A percentile compares a stretch with the other conserved stretches of the same genome.
phyloP scores from a whole-genome alignment of 2,329 filamentous ascomycete species.

The Verticillium longisporum region DNA sequence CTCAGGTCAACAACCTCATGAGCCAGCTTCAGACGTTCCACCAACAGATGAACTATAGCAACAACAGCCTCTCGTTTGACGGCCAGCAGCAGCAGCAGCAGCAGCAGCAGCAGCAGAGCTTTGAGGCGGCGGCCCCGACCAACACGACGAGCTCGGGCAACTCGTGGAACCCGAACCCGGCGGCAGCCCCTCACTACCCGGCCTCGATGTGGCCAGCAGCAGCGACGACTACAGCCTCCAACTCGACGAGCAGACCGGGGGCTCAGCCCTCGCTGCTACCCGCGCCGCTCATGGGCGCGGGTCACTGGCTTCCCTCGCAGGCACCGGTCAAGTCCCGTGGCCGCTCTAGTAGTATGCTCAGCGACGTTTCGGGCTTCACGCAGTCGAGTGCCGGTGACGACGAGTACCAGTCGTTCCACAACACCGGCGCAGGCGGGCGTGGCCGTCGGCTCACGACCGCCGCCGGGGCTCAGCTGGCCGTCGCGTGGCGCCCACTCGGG shows the following conservation, averaged over 20 bases:
- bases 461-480: conserved; percentile 11
- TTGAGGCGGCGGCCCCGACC: background rate
- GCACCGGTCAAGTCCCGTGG: conserved; percentile 36
- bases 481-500: conserved; percentile 8
- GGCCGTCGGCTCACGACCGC: conserved; percentile 11
- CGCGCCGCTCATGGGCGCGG: background rate
- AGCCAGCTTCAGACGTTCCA: conserved; percentile 25
- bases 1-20: conserved; percentile 29
- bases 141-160: conserved; percentile 7
- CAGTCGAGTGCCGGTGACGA: conserved; percentile 51
- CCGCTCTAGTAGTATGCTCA: conserved; percentile 61
- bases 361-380: conserved; percentile 60
- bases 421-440: conserved; percentile 12
- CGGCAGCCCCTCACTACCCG: conserved; percentile 25
- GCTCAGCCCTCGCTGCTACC: background rate
- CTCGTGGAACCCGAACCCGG: conserved; percentile 27
- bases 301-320: conserved; percentile 2
- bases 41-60: conserved; percentile 23
- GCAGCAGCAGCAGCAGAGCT: background rate
- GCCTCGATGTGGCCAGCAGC: conserved; percentile 28
- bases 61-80: conserved; percentile 15
- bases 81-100: background rate
- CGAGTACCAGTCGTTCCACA: conserved; percentile 17
- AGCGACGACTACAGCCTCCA: background rate
- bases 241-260: background rate